Conservation (phyloP, 2,329 filamentous ascomycete species). For the Nigrospora sphaerica region DNA sequence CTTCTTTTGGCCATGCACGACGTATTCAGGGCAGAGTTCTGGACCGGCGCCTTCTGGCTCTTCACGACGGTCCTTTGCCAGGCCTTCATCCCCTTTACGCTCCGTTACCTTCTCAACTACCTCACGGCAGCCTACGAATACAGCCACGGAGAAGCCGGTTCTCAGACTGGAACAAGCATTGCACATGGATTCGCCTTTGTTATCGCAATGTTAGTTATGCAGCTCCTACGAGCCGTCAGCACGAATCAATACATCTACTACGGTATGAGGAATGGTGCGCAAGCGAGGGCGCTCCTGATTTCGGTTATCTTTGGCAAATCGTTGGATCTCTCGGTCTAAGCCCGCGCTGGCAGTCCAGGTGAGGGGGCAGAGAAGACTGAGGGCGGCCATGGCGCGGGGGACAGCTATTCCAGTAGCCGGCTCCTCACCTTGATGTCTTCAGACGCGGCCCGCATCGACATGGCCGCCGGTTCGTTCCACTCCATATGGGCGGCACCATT, state of each 20-base stretch:
- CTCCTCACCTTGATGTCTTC: neutral
- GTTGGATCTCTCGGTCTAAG: neutral
- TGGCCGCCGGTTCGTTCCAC: conserved; percentile 82
- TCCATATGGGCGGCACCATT: conserved; percentile 83
- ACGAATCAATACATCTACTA: neutral
- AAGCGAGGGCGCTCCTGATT: neutral
- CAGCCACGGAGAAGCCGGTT: neutral
- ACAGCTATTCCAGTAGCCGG: neutral
- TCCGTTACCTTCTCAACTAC: neutral
- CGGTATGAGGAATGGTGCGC: neutral
- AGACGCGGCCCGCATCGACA: conserved; percentile 58
- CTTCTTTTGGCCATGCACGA: neutral
- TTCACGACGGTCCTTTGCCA: neutral
- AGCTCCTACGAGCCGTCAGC: neutral
- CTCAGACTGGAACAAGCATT: too few species aligned
- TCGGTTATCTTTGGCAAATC: neutral
- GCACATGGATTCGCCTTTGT: neutral
- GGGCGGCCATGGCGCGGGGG: conserved; percentile 55
- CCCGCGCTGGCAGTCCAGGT: conserved; percentile 34
- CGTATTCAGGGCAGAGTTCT: neutral
- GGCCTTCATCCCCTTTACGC: neutral
- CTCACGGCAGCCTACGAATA: neutral
- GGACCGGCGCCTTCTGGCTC: neutral
- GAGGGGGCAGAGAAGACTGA: conserved; percentile 77
- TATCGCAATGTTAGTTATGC: neutral